A percentile compares a stretch with the other conserved stretches of the same genome.
Evolutionary conservation across 768 basidiomycete genomes (phyloP).

Genomic region (Kwoniella pini): DNA sequence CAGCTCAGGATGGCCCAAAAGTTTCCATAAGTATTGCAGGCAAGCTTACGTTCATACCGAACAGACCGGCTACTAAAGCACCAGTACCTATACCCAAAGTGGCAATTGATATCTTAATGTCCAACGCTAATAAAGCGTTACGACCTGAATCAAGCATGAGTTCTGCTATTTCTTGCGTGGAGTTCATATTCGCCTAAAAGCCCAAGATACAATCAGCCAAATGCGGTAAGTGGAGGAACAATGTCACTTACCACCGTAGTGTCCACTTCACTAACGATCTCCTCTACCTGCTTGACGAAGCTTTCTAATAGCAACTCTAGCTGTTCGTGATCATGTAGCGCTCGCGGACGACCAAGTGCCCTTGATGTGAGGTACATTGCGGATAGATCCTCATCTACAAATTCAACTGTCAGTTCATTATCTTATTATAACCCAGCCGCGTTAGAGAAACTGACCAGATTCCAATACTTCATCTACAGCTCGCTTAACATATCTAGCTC

Average conservation of each 20-base stretch:
- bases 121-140: constrained; percentile 84
- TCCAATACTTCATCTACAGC: constrained; percentile 87
- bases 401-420: background rate
- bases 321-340: constrained; percentile 81
- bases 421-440: background rate
- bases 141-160: constrained; percentile 94
- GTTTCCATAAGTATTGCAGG: no score
- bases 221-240: background rate
- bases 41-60: constrained; percentile 93
- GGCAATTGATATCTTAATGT: constrained; percentile 91
- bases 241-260: constrained; percentile 67
- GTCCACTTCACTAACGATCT: constrained; percentile 90
- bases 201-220: background rate
- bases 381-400: constrained; percentile 82
- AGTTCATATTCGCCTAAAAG: constrained; percentile 80
- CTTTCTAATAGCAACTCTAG: constrained; percentile 90
- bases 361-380: constrained; percentile 95
- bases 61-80: constrained; percentile 83
- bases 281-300: constrained; percentile 94
- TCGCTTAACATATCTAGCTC: constrained; percentile 86
- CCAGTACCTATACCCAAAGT: constrained; percentile 91
- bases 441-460: constrained; percentile 63
- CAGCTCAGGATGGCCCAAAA: no score
- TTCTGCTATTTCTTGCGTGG: constrained; percentile 97
- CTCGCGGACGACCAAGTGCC: constrained; percentile 65